phyloP scores from a whole-genome alignment of 176 grass and related monocot genomes.

The Oryza brachyantha region DNA sequence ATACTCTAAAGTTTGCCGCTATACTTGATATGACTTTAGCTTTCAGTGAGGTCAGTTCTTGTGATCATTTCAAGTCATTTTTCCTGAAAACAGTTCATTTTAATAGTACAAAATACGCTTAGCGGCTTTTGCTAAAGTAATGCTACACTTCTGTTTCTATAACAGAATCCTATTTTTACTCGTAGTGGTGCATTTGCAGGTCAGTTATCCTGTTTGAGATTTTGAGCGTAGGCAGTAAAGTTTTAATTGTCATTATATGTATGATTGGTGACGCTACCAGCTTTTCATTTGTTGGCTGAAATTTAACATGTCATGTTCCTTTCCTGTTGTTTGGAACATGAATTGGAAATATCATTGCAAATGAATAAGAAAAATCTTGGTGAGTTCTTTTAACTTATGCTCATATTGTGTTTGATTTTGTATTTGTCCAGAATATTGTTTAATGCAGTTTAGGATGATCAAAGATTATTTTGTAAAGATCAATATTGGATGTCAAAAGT shows the following conservation, averaged over 20 bases:
- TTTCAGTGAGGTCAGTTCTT: not conserved
- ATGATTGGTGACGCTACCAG: not conserved
- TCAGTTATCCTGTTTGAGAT: conserved; percentile 4
- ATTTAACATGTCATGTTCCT: not conserved
- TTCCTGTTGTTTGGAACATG: not conserved
- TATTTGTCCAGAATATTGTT: not conserved
- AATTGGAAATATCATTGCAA: not conserved
- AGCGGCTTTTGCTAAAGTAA: not conserved
- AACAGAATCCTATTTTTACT: not conserved
- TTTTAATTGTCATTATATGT: not conserved
- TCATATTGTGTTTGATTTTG: not conserved
- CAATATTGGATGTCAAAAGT: not conserved
- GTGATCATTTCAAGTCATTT: not conserved
- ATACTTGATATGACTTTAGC: not conserved
- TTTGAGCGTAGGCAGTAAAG: not conserved
- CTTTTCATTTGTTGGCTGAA: not conserved
- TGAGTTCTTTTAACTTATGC: conserved; percentile 1
- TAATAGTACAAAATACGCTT: not conserved
- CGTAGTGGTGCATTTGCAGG: not conserved
- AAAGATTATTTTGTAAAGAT: not conserved
- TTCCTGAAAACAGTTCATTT: conserved; percentile 12
- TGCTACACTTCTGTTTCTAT: conserved; percentile 3
- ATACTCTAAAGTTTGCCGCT: conserved; percentile 8
- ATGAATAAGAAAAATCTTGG: not conserved
- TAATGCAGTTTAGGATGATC: not conserved